Evolutionary conservation across 192 early-diverging fungal genomes (phyloP), one percentile per base, ranked within the genome.

Genomic region (Coemansia sp.): DNA sequence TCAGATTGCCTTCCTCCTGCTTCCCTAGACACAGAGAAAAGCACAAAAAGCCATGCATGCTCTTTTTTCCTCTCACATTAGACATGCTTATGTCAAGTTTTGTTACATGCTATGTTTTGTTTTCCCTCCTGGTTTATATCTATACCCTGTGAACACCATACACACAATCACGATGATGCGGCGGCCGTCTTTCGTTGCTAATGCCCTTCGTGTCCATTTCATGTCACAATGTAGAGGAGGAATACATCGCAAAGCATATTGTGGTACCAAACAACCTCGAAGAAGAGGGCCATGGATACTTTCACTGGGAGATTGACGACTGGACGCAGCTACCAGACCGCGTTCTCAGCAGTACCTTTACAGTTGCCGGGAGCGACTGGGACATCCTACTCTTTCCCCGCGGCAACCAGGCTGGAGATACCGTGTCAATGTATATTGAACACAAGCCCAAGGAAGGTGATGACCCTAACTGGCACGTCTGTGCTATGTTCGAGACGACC

Each of bases 321-420:
- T 77, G 68, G 68, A 64, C 62, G 39, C 62, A 58, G 53, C 75
- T 71, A 5, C 66, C 62, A 3, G 76, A 69, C 35, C 66, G 71
- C 37, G 56, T 35, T n/a, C 52, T 60, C 55, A 70, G 76, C 68
- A 58, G 58, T 28, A 71, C 64, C 33, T 82, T 82, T 39, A 70
- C 74, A 10, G 59, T 68, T 13, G 74, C 63, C 5, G 80, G 80
- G 28, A 68, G 66, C 64, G 63, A 82, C 46, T 82, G 96, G 96
- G 82, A 88, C 61, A 82, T 99, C 10, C 81, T 97, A 2, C 68
- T 97, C 26, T 99, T 97, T 72, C 94, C 95, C 30, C 86, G 79
- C 31, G 97, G 97, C 31, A 97, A 97, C 82, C 84, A 87, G 34
- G 77, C 67, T 25, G 51, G 35, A 0, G 92, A 96, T 34, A 77